Conservation (phyloP, 768 basidiomycete species). For the Rhodotorula babjevae region DNA sequence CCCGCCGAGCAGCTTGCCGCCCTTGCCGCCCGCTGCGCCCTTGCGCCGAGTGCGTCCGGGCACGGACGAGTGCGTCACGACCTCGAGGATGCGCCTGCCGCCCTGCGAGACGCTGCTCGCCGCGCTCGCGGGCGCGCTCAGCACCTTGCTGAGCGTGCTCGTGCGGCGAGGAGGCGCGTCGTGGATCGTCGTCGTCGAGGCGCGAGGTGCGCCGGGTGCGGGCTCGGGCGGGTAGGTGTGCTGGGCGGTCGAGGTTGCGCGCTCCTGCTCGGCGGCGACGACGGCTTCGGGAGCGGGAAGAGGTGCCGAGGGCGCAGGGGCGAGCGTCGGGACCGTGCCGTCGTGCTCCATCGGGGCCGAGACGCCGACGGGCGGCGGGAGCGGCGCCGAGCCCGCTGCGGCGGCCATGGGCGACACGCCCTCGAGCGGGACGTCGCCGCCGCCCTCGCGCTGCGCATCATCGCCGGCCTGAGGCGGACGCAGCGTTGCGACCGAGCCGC, state of each 20-base stretch:
- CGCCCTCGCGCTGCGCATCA: not conserved
- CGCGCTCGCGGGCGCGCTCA: slow-evolving; percentile 11
- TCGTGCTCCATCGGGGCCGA: not conserved
- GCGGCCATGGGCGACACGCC: not conserved
- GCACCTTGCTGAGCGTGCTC: slow-evolving; percentile 22
- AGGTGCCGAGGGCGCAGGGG: not conserved
- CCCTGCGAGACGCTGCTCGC: not conserved
- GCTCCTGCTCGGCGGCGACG: slow-evolving; percentile 3
- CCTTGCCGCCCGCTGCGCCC: not conserved
- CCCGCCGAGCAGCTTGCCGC: slow-evolving; percentile 1
- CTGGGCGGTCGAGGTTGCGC: not conserved
- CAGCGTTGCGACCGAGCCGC: slow-evolving; percentile 11
- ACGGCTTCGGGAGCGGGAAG: not conserved
- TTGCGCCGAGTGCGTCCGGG: not conserved
- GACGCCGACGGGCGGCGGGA: not conserved
- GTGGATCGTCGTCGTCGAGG: not conserved
- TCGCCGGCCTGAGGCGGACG: not conserved
- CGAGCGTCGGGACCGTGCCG: not conserved
- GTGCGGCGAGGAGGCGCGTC: not conserved
- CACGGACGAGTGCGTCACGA: slow-evolving; percentile 18
- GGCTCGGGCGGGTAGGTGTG: slow-evolving; percentile 37
- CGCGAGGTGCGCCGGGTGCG: not conserved
- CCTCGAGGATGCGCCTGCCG: slow-evolving; percentile 28
- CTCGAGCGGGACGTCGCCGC: not conserved
- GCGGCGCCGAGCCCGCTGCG: not conserved